Evolutionary conservation across 257 asterid genomes (phyloP).

Genomic region (Solanum sitiens): DNA sequence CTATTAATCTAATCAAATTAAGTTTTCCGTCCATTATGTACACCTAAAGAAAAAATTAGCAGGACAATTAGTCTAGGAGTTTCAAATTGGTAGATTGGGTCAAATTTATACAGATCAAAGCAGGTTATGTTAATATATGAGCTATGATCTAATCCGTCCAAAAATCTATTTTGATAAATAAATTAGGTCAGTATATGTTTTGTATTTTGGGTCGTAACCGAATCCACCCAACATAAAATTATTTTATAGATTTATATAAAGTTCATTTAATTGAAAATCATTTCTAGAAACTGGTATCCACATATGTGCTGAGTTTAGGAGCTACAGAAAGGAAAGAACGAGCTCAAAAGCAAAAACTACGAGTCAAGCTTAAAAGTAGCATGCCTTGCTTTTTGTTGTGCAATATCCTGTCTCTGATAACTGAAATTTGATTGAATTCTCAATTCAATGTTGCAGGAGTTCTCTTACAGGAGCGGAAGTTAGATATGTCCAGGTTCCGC

Average conservation of each 20-base stretch:
- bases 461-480: neutral
- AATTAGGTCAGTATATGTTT: neutral
- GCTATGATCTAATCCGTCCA: neutral
- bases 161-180: neutral
- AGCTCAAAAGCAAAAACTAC: neutral
- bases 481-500: constrained; percentile 71
- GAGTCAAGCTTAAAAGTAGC: neutral
- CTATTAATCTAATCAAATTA: neutral
- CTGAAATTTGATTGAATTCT: neutral
- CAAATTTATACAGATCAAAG: neutral
- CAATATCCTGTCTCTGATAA: neutral
- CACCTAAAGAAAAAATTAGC: neutral
- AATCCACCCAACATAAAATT: neutral
- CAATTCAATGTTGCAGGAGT: neutral
- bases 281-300: neutral
- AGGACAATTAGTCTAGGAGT: neutral
- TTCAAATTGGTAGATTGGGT: neutral
- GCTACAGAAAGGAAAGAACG: neutral
- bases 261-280: neutral
- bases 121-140: neutral
- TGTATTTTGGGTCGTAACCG: neutral
- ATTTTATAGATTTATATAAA: neutral
- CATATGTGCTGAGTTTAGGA: neutral
- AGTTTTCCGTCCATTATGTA: neutral
- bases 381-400: neutral